Evolutionary conservation across 2,329 filamentous ascomycete species (phyloP), one percentile per base, ranked within the genome.

Genomic region (Tolypocladium inflatum): DNA sequence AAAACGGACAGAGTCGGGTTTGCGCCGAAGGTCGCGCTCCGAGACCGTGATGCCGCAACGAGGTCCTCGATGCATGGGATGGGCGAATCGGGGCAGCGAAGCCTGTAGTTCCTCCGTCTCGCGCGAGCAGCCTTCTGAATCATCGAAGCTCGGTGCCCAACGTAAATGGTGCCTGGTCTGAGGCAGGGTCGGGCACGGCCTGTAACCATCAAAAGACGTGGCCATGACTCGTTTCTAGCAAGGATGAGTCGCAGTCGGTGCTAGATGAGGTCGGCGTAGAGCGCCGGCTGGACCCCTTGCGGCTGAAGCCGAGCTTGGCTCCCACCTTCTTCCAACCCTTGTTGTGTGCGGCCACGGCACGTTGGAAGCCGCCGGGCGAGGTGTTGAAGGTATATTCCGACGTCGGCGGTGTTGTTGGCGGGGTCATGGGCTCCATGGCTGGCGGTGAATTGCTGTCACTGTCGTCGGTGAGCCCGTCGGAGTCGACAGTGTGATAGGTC

Each of bases 381-480:
- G 77, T 70, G 61, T 73, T 73, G 62, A 82, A 80, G 4, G 73
- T 69, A 73, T 78, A 83, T 61, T 86, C 81, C 0, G 82, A 79
- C 1, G 80, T 82, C 0, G 88, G 87, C 39, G 89, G 87, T 3
- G 86, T 89, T 2, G 82, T 89, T 1, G 88, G 88, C 0, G 89
- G 89, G 4, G 89, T 91, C 77, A 90, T 86, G 3, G 80, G 87
- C 66, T 87, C 86, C 60, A 78, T 74, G 33, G 73, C 69, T 54
- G 78, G 71, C 39, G 83, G 76, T 55, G 84, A 85, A 58, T 78
- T 78, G n/a, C 80, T 79, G 58, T 80, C 81, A 59, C 81, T 88
- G 68, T 90, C 87, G 64, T 90, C 87, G 1, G 82, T 83, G 59
- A 84, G 70, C 26, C 78, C 76, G 37, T 81, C 78, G 54, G 79